Percentiles rank a stretch among this genome's conserved stretches.
phyloP scores from a whole-genome alignment of 108 stramenopile genomes.

The Cyclostephanos tholiformis region DNA sequence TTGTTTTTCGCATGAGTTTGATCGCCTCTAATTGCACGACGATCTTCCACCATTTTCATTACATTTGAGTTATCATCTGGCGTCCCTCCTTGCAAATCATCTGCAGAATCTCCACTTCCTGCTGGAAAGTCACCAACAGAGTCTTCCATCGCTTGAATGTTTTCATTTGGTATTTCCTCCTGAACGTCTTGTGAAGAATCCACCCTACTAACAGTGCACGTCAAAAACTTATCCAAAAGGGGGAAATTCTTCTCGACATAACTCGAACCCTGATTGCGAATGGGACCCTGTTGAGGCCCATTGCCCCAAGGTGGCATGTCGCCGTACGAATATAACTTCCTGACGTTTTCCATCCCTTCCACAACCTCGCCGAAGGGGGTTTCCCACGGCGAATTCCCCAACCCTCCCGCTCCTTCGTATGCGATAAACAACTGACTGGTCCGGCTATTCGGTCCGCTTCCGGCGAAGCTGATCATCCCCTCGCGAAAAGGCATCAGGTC shows the following conservation, averaged over 20 bases:
- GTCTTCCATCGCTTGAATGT: conserved; percentile 7
- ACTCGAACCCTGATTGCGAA: conserved; percentile 36
- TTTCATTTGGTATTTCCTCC: conserved; percentile 15
- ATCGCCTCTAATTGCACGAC: conserved; percentile 4
- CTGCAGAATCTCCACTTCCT: conserved; percentile 6
- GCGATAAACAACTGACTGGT: conserved; percentile 84
- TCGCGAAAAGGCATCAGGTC: conserved; percentile 61
- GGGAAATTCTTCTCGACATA: conserved; percentile 51
- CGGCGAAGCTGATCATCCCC: conserved; percentile 72
- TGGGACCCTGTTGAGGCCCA: conserved; percentile 49
- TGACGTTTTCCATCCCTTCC: conserved; percentile 64
- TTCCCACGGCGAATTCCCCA: conserved; percentile 76
- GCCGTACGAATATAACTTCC: conserved; percentile 76
- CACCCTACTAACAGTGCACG: conserved; percentile 33
- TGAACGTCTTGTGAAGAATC: background rate
- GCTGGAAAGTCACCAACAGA: background rate
- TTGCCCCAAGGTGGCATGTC: conserved; percentile 76
- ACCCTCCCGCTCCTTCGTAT: conserved; percentile 51
- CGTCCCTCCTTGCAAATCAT: conserved; percentile 12
- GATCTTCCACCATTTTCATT: background rate
- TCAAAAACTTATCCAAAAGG: conserved; percentile 46
- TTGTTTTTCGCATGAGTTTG: background rate
- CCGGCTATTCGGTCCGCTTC: conserved; percentile 71
- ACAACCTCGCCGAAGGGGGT: conserved; percentile 82
- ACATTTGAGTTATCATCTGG: conserved; percentile 8